These are phyloP conservation scores for Aaosphaeria pasadenensis DNA, from an alignment of 2,329 filamentous ascomycete species.

Conservation along the genomic window DNA sequence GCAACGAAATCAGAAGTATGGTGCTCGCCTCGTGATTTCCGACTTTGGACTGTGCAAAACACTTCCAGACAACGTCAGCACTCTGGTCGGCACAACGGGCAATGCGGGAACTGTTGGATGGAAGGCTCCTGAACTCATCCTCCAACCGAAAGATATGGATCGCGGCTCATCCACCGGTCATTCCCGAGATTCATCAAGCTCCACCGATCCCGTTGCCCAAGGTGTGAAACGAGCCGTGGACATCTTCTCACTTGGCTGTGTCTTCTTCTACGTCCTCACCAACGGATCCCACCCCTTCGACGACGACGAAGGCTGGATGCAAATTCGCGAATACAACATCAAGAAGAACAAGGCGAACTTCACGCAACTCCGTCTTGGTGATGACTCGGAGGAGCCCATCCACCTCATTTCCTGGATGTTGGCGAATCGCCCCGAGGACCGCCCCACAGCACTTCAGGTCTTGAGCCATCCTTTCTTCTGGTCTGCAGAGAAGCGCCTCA, in stretches of 20 bases:
- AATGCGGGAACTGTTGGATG: slow-evolving; percentile 94
- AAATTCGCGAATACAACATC: slow-evolving; percentile 83
- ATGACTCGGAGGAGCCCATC: slow-evolving; percentile 81
- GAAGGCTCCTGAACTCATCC: slow-evolving; percentile 90
- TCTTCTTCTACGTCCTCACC: slow-evolving; percentile 99
- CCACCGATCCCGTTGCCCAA: slow-evolving; percentile 50
- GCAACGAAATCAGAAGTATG: slow-evolving; percentile 64
- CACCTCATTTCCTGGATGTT: slow-evolving; percentile 85
- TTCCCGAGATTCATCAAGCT: slow-evolving; percentile 40
- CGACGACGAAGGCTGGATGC: slow-evolving; percentile 89
- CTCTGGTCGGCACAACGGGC: slow-evolving; percentile 89
- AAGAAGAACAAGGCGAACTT: slow-evolving; percentile 82
- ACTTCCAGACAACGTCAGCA: slow-evolving; percentile 88
- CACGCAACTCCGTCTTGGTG: slow-evolving; percentile 70
- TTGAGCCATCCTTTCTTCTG: slow-evolving; percentile 97
- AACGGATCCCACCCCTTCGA: slow-evolving; percentile 91
- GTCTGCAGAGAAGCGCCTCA: slow-evolving; percentile 80
- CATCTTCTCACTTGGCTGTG: slow-evolving; percentile 92
- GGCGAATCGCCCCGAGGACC: slow-evolving; percentile 59
- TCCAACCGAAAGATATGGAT: slow-evolving; percentile 49
- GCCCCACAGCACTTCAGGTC: slow-evolving; percentile 74
- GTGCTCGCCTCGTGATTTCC: slow-evolving; percentile 85
- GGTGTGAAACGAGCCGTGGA: slow-evolving; percentile 94
- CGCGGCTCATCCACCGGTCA: slow-evolving; percentile 42
- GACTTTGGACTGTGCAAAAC: slow-evolving; percentile 99